Conservation (phyloP, 2,329 filamentous ascomycete genomes). For the Fusarium nanum region DNA sequence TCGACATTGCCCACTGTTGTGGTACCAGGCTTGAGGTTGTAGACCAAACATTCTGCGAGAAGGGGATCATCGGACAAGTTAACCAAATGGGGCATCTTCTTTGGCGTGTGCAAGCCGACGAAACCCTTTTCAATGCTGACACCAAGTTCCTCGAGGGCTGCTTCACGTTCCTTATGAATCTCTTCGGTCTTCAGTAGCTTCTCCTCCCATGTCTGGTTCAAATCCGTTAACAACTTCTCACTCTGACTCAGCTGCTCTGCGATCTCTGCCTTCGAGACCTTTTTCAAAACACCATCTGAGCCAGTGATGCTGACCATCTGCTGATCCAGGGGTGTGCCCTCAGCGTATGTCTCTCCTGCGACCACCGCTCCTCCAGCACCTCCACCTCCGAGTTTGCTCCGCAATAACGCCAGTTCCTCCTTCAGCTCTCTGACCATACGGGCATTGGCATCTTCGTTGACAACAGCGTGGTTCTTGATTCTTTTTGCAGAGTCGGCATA, state of each 20-base stretch:
- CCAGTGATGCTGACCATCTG: slow-evolving; percentile 96
- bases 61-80: slow-evolving; percentile 96
- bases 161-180: slow-evolving; percentile 97
- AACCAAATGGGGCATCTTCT: slow-evolving; percentile 99
- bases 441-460: slow-evolving; percentile 98
- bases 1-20: slow-evolving; percentile 97
- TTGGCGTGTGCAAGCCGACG: slow-evolving; percentile 92
- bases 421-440: slow-evolving; percentile 99
- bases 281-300: slow-evolving; percentile 86
- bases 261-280: slow-evolving; percentile 98
- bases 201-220: slow-evolving; percentile 99
- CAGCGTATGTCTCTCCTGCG: slow-evolving; percentile 86
- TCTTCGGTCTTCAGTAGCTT: slow-evolving; percentile 94
- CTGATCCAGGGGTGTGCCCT: slow-evolving; percentile 91
- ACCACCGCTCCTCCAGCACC: slow-evolving; percentile 58
- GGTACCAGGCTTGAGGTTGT: slow-evolving; percentile 95
- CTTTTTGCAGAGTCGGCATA: slow-evolving; percentile 98
- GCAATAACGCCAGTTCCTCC: slow-evolving; percentile 87
- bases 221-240: slow-evolving; percentile 93
- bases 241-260: slow-evolving; percentile 95
- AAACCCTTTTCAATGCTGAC: slow-evolving; percentile 99
- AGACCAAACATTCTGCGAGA: slow-evolving; percentile 94
- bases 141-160: slow-evolving; percentile 93
- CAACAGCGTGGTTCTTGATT: slow-evolving; percentile 99
- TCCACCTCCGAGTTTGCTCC: slow-evolving; percentile 80